Percentiles rank a stretch among this genome's conserved stretches.
phyloP scores from a whole-genome alignment of 2,329 filamentous ascomycete genomes.

The Arthroderma sp. region DNA sequence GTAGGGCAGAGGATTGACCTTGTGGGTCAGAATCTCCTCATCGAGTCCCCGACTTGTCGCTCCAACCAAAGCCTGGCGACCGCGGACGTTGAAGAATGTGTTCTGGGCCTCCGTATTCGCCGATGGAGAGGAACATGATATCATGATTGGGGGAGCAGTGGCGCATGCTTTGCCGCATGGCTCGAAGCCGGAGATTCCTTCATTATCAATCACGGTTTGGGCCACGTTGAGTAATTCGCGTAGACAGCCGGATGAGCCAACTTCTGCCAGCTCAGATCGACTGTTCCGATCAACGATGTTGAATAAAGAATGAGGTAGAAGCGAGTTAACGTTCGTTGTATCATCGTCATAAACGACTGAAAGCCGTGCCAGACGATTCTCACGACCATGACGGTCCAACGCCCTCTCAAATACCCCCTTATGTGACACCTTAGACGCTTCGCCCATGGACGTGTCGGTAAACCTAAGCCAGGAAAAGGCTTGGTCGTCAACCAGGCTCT shows the following conservation, averaged over 20 bases:
- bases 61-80: constrained; percentile 66
- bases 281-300: constrained; percentile 63
- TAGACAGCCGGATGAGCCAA: constrained; percentile 61
- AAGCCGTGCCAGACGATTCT: constrained; percentile 53
- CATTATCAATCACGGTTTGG: constrained; percentile 49
- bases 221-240: constrained; percentile 69
- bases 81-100: constrained; percentile 62
- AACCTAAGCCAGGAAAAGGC: constrained; percentile 88
- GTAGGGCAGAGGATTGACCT: constrained; percentile 46
- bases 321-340: constrained; percentile 48
- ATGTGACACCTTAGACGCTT: constrained; percentile 59
- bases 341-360: constrained; percentile 56
- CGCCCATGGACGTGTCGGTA: constrained; percentile 60
- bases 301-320: constrained; percentile 66
- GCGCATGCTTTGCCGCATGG: constrained; percentile 66
- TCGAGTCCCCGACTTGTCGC: constrained; percentile 50
- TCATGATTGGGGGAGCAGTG: constrained; percentile 72
- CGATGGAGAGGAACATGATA: constrained; percentile 60
- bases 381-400: constrained; percentile 41
- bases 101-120: constrained; percentile 52
- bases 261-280: constrained; percentile 53
- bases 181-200: constrained; percentile 67
- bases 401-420: constrained; percentile 63
- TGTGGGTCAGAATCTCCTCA: constrained; percentile 59
- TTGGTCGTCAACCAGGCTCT: constrained; percentile 45